Evolutionary conservation across 2,329 filamentous ascomycete genomes (phyloP).

Genomic region (Dissoconium aciculare): DNA sequence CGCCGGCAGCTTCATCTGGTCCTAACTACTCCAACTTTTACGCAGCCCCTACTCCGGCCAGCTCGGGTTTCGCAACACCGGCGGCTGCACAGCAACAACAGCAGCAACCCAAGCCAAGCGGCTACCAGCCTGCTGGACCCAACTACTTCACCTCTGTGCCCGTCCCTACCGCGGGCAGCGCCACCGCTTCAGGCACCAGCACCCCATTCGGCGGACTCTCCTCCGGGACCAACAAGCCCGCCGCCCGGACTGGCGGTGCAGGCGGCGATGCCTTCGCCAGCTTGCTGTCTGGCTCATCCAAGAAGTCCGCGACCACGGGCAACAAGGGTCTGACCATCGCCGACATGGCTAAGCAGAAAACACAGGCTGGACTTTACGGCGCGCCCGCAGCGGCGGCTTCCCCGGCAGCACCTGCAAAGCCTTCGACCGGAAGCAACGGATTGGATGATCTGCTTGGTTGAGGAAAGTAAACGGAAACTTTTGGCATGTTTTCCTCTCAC

Average conservation of each 20-base stretch:
- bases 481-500: conserved; percentile 1
- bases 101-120: conserved; percentile 41
- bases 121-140: conserved; percentile 63
- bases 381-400: conserved; percentile 35
- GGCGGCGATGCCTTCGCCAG: conserved; percentile 80
- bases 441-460: conserved; percentile 34
- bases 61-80: conserved; percentile 25
- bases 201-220: conserved; percentile 29
- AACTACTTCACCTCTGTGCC: conserved; percentile 88
- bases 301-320: conserved; percentile 40
- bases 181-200: conserved; percentile 17
- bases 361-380: conserved; percentile 86
- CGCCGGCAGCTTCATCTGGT: conserved; percentile 70
- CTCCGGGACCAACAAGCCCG: conserved; percentile 24
- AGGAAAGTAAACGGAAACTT: conserved; percentile 4
- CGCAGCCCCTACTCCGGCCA: conserved; percentile 47
- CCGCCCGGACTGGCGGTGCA: conserved; percentile 30
- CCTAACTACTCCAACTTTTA: conserved; percentile 69
- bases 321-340: conserved; percentile 61
- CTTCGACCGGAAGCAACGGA: conserved; percentile 19
- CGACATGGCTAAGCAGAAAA: conserved; percentile 96
- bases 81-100: conserved; percentile 14
- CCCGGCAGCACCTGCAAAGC: conserved; percentile 11
- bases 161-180: conserved; percentile 19
- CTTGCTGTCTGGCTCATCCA: conserved; percentile 51